These are phyloP conservation scores for Colletotrichum orchidophilum DNA, from an alignment of 2,329 filamentous ascomycete genomes.

Conservation along the genomic window DNA sequence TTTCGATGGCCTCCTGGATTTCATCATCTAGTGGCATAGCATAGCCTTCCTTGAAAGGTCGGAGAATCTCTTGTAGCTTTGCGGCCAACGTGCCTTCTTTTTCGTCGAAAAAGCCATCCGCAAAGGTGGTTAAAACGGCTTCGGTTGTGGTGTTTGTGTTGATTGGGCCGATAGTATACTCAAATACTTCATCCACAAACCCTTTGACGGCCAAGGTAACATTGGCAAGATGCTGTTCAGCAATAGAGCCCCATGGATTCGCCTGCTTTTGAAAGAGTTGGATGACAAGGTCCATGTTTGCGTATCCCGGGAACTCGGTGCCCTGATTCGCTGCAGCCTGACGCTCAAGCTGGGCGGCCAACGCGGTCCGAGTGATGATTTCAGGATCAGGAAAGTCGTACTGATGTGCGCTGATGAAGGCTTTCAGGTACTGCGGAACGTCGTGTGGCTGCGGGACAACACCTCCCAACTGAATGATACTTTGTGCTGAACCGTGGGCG, in stretches of 20 bases:
- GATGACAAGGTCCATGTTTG: slow-evolving; percentile 48
- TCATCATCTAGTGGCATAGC: slow-evolving; percentile 44
- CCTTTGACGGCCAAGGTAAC: slow-evolving; percentile 41
- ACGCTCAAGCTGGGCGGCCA: slow-evolving; percentile 42
- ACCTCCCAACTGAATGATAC: slow-evolving; percentile 14
- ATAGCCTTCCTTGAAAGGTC: slow-evolving; percentile 46
- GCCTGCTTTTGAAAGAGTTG: slow-evolving; percentile 51
- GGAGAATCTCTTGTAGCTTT: slow-evolving; percentile 52
- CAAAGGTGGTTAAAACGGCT: slow-evolving; percentile 37
- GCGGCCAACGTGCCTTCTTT: slow-evolving; percentile 39
- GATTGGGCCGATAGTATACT: slow-evolving; percentile 23
- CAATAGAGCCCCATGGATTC: slow-evolving; percentile 49
- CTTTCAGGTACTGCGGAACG: slow-evolving; percentile 41
- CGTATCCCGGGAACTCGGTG: slow-evolving; percentile 49
- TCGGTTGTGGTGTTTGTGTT: slow-evolving; percentile 33
- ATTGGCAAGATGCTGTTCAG: slow-evolving; percentile 45
- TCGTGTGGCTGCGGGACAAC: background rate
- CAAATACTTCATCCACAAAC: slow-evolving; percentile 49
- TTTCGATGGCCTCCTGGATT: slow-evolving; percentile 37
- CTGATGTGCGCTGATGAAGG: slow-evolving; percentile 37
- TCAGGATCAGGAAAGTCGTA: slow-evolving; percentile 44
- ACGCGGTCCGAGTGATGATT: slow-evolving; percentile 18
- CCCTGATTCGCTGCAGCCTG: slow-evolving; percentile 50
- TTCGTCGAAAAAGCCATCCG: slow-evolving; percentile 46
- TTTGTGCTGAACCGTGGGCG: slow-evolving; percentile 37